These are phyloP conservation scores for Talaromyces pinophilus DNA, from an alignment of 2,329 filamentous ascomycete species.

Conservation along the genomic window DNA sequence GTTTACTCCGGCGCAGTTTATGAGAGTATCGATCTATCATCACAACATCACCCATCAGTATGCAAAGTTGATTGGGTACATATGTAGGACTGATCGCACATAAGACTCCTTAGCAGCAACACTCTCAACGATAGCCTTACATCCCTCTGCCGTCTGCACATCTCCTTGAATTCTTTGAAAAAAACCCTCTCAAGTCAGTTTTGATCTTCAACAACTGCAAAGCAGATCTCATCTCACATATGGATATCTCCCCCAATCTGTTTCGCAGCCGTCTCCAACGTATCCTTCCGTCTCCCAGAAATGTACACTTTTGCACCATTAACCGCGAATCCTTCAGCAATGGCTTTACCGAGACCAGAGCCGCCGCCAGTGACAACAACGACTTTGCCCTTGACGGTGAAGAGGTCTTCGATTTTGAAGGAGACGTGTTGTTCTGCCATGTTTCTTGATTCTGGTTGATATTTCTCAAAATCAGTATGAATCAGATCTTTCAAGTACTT, in stretches of 20 bases:
- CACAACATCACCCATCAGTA: neutral
- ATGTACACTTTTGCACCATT: conserved; percentile 59
- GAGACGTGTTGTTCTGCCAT: conserved; percentile 21
- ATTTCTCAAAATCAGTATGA: neutral
- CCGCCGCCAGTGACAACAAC: conserved; percentile 25
- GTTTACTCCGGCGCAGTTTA: conserved; percentile 33
- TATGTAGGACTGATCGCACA: conserved; percentile 16
- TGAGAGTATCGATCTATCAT: conserved; percentile 27
- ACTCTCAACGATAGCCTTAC: conserved; percentile 28
- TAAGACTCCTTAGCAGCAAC: conserved; percentile 28
- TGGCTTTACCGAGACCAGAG: conserved; percentile 24
- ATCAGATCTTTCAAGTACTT: neutral
- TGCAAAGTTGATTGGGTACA: neutral
- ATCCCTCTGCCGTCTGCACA: conserved; percentile 30
- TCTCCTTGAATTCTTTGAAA: conserved; percentile 30
- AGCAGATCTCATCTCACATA: neutral
- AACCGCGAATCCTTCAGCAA: conserved; percentile 39
- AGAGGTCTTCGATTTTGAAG: conserved; percentile 20
- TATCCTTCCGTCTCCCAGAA: conserved; percentile 50
- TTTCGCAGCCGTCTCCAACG: conserved; percentile 34
- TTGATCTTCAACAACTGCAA: too few species aligned
- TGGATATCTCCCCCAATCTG: conserved; percentile 20
- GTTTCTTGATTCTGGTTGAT: neutral
- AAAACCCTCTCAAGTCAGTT: neutral
- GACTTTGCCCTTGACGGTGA: conserved; percentile 22